Conservation (phyloP, 2,329 filamentous ascomycete species). For the Drechmeria coniospora region DNA sequence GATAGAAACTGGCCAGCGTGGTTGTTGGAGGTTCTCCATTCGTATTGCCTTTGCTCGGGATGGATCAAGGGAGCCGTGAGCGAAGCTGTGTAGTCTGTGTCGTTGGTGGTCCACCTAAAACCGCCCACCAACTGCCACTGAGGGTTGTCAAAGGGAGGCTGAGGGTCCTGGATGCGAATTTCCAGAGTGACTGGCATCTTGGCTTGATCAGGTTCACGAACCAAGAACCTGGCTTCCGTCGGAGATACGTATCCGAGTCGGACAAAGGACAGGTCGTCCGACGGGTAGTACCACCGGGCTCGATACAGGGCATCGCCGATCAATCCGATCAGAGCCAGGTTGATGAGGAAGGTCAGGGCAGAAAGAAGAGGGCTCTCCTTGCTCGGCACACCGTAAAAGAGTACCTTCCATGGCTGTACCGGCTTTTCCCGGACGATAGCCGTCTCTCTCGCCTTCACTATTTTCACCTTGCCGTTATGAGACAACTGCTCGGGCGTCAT, state of each 20-base stretch:
- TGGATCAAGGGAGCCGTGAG: constrained; percentile 50
- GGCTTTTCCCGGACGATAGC: constrained; percentile 42
- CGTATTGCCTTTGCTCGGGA: constrained; percentile 57
- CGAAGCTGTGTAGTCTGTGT: constrained; percentile 68
- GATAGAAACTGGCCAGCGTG: constrained; percentile 69
- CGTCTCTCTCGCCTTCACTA: constrained; percentile 50
- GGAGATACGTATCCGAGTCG: constrained; percentile 78
- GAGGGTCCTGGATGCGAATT: constrained; percentile 38
- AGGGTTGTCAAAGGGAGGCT: constrained; percentile 36
- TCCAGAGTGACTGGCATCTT: constrained; percentile 65
- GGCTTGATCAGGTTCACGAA: constrained; percentile 66
- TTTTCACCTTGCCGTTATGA: too few species aligned
- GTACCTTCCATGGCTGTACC: constrained; percentile 42
- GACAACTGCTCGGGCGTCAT: constrained; percentile 16
- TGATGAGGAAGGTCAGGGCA: constrained; percentile 53
- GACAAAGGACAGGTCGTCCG: constrained; percentile 66
- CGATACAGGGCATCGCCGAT: constrained; percentile 66
- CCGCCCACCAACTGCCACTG: constrained; percentile 53
- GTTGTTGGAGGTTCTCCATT: constrained; percentile 77
- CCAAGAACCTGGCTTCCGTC: constrained; percentile 60
- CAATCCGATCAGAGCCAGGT: constrained; percentile 51
- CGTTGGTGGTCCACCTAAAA: constrained; percentile 50
- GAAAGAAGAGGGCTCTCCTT: constrained; percentile 53
- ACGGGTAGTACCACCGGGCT: constrained; percentile 53
- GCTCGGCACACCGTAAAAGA: constrained; percentile 64